These are phyloP conservation scores for Stemphylium vesicarium DNA, from an alignment of 2,329 filamentous ascomycete species.

Conservation along the genomic window DNA sequence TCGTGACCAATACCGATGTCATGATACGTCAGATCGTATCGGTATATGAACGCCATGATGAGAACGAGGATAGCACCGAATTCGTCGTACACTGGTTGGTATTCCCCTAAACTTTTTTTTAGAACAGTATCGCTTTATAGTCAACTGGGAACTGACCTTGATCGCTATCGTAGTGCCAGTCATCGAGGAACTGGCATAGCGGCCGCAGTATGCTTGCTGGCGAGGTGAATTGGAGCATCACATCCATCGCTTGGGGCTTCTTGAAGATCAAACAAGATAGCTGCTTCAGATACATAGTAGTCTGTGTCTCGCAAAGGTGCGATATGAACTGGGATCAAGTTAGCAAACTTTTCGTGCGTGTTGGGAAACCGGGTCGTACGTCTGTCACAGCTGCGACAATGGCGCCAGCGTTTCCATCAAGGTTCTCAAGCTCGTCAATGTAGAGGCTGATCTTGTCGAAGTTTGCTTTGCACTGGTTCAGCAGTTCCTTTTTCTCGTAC, in stretches of 20 bases:
- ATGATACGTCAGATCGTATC: constrained; percentile 69
- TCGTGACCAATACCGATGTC: constrained; percentile 70
- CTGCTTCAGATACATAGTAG: constrained; percentile 79
- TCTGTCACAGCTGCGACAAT: constrained; percentile 72
- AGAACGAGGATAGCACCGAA: constrained; percentile 79
- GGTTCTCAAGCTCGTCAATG: constrained; percentile 82
- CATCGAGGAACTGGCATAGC: constrained; percentile 75
- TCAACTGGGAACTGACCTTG: constrained; percentile 57
- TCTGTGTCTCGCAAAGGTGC: constrained; percentile 72
- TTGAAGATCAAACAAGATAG: constrained; percentile 76
- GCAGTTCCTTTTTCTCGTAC: constrained; percentile 77
- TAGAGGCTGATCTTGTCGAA: constrained; percentile 76
- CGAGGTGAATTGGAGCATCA: constrained; percentile 77
- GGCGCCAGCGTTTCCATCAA: constrained; percentile 89
- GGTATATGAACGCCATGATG: constrained; percentile 75
- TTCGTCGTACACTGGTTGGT: constrained; percentile 85
- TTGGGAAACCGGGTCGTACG: constrained; percentile 26
- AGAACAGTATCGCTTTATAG: constrained; percentile 7
- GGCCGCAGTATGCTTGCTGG: constrained; percentile 73
- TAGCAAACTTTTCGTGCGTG: background rate
- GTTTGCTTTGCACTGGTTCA: constrained; percentile 78
- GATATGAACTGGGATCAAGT: constrained; percentile 64
- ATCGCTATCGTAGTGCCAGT: constrained; percentile 82
- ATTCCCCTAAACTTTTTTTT: constrained; percentile 63
- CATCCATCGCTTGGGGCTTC: constrained; percentile 74